These are phyloP conservation scores for Solanum chacoense DNA, from an alignment of 305 asterid species.

Conservation along the genomic window DNA sequence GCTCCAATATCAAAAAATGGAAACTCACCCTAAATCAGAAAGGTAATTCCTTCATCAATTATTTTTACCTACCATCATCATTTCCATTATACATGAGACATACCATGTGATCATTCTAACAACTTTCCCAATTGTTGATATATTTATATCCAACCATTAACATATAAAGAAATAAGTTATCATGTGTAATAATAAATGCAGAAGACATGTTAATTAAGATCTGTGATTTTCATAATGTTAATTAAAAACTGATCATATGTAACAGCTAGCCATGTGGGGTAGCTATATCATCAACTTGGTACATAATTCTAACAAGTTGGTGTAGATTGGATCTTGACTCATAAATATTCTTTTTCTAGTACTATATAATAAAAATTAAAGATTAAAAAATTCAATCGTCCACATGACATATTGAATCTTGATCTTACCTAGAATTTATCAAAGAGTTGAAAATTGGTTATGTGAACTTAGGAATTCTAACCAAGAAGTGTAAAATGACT, in stretches of 20 bases:
- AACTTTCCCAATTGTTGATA: neutral
- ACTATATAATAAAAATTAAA: neutral
- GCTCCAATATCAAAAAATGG: neutral
- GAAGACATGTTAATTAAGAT: neutral
- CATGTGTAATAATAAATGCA: neutral
- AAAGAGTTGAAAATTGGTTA: neutral
- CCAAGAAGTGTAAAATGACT: neutral
- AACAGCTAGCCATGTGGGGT: neutral
- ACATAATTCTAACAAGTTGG: neutral
- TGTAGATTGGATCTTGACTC: neutral
- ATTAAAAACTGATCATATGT: neutral
- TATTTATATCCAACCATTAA: neutral
- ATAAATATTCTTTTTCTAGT: neutral
- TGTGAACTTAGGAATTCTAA: neutral
- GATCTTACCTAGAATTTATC: neutral
- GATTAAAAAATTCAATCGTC: neutral
- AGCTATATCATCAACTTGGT: neutral
- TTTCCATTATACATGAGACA: neutral
- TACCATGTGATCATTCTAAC: neutral
- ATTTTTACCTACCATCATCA: neutral
- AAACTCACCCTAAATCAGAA: neutral
- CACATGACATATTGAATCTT: neutral
- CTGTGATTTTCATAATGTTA: neutral
- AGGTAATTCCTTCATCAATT: neutral
- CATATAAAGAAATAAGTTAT: neutral